Conservation (phyloP, 139 green algal genomes). For the Edaphochlamys debaryana region DNA sequence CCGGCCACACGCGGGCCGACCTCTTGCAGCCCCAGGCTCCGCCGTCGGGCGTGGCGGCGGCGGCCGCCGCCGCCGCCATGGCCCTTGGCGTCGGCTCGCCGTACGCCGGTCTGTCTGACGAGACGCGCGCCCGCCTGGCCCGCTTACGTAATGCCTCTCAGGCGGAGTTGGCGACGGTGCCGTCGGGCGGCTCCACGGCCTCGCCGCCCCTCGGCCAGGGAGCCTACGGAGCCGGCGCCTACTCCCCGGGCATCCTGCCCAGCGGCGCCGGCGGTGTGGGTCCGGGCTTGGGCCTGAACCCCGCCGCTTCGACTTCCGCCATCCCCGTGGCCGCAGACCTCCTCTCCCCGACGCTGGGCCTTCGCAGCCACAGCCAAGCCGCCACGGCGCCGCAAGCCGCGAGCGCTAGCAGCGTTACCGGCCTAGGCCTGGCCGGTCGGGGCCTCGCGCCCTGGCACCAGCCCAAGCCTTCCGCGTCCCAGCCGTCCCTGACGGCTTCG, state of each 20-base stretch:
- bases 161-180: background rate
- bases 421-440: no score
- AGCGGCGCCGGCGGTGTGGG: no score
- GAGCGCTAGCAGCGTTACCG: no score
- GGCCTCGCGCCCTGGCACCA: no score
- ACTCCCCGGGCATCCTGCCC: no score
- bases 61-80: background rate
- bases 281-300: no score
- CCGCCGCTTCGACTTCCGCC: no score
- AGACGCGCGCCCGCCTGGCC: slow-evolving; percentile 30
- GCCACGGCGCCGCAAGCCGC: background rate
- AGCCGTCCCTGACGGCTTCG: no score
- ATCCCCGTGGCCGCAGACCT: no score
- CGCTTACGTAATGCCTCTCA: background rate
- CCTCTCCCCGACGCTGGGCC: no score
- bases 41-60: background rate
- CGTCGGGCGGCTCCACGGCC: background rate
- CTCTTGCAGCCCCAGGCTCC: background rate
- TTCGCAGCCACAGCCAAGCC: background rate
- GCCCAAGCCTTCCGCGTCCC: no score
- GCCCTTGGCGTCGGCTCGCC: background rate
- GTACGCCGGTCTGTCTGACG: slow-evolving; percentile 12
- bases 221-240: background rate
- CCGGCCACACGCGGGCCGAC: background rate
- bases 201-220: background rate